These are phyloP conservation scores for Colletotrichum acutatum DNA, from an alignment of 2,329 filamentous ascomycete species.

Conservation along the genomic window DNA sequence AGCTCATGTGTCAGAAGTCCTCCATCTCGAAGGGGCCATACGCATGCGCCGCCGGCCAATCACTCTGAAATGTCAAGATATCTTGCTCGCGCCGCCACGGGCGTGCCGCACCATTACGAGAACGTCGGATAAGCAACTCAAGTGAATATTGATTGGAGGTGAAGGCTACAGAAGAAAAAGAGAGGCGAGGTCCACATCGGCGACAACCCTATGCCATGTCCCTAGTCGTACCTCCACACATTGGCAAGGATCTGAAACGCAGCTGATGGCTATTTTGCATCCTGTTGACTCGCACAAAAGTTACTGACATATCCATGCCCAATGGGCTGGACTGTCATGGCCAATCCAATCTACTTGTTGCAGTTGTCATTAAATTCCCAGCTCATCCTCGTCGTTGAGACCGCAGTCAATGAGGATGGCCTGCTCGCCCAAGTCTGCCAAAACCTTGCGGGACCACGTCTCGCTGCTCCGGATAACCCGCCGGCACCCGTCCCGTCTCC, in stretches of 20 bases:
- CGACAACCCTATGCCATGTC: background rate
- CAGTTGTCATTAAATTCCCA: slow-evolving; percentile 21
- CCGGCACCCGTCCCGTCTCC: background rate
- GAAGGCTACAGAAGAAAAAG: background rate
- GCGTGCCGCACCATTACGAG: background rate
- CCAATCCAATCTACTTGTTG: slow-evolving; percentile 15
- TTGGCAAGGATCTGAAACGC: slow-evolving; percentile 31
- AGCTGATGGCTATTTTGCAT: background rate
- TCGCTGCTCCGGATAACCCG: slow-evolving; percentile 10
- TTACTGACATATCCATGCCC: background rate
- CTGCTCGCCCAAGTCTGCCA: slow-evolving; percentile 1
- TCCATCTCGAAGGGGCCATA: background rate
- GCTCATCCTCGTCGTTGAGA: slow-evolving; percentile 22
- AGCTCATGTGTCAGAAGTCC: background rate
- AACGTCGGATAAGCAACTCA: background rate
- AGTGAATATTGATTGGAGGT: background rate
- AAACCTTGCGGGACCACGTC: slow-evolving; percentile 5
- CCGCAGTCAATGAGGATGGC: background rate
- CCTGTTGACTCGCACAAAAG: background rate
- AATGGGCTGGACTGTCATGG: background rate
- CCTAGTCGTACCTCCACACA: slow-evolving; percentile 4
- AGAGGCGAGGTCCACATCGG: background rate
- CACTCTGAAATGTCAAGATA: background rate
- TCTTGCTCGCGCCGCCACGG: background rate
- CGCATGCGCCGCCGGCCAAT: background rate